A percentile compares a stretch with the other conserved stretches of the same genome.
Evolutionary conservation across 352 stramenopile species (phyloP).

Genomic region (Globisporangium perplexum): DNA sequence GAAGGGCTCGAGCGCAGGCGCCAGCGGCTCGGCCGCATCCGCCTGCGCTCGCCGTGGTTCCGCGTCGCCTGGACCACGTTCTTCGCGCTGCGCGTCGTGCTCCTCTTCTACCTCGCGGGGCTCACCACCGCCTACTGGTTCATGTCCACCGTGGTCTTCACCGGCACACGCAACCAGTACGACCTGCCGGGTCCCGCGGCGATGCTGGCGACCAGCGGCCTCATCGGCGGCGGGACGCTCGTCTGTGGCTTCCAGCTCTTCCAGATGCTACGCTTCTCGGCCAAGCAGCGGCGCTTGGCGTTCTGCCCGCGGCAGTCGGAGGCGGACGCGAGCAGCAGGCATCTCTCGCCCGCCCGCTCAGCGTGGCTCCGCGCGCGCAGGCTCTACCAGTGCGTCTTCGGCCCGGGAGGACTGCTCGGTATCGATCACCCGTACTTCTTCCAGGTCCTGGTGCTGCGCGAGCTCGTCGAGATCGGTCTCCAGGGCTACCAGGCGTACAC

Average conservation of each 20-base stretch:
- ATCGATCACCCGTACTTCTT: constrained; percentile 13
- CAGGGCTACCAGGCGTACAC: constrained; percentile 26
- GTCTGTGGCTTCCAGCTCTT: constrained; percentile 3
- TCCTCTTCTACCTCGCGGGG: constrained; percentile 5
- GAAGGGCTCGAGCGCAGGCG: constrained; percentile 1
- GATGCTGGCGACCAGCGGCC: constrained; percentile 3
- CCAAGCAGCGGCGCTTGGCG: constrained; percentile 1
- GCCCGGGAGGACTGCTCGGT: constrained; percentile 4
- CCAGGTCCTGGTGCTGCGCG: constrained; percentile 14
- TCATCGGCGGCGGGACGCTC: not conserved
- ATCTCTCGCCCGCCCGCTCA: not conserved
- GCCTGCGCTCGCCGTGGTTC: constrained; percentile 7
- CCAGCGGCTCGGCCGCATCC: constrained; percentile 1
- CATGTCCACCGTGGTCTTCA: constrained; percentile 6
- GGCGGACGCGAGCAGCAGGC: not conserved
- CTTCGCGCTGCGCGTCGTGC: constrained; percentile 6
- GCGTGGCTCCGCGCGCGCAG: not conserved
- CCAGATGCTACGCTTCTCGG: constrained; percentile 1
- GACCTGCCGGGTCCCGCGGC: constrained; percentile 1
- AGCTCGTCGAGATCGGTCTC: constrained; percentile 19
- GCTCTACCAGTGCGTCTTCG: constrained; percentile 1
- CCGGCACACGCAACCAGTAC: constrained; percentile 1
- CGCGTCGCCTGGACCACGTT: not conserved
- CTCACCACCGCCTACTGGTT: constrained; percentile 8
- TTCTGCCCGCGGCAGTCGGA: constrained; percentile 1